Evolutionary conservation across 257 asterid species (phyloP), one percentile per base, ranked within the genome.

Genomic region (Ophiorrhiza pumila): DNA sequence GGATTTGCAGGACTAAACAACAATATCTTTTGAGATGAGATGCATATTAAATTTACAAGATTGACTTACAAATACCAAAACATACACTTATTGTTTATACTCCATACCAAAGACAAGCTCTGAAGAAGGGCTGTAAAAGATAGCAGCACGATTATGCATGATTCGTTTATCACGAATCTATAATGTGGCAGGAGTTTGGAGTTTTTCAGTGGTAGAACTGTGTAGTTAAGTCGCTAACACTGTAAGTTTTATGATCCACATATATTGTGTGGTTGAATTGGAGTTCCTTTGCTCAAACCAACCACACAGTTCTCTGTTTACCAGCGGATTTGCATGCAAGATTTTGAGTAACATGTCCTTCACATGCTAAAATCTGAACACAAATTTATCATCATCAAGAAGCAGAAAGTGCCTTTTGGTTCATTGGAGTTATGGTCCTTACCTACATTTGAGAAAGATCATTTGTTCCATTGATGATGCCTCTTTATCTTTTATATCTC

Each of bases 321-420:
- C 29, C 31, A 56, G 66, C 27, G 74, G 49, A 42, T 67, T 20
- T 69, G 74, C 64, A 71, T 45, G 69, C 83, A 72, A 76, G n/a
- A n/a, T n/a, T n/a, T n/a, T n/a, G 76, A 65, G 78, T 75, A 82
- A 82, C 83, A 76, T 72, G 82, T 75, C 62, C 75, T 72, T 78
- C 81, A 75, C 85, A 76, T 78, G 83, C 79, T 71, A 23, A 58
- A 41, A 13, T 64, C 52, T 71, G 43, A 64, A 41, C n/a, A 31
- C 18, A n/a, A n/a, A 12, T 39, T 23, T n/a, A 63, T 68, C 80
- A n/a, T 56, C 75, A 32, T 65, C 52, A 74, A 59, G 69, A 23
- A 53, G 31, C 45, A 45, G 74, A 25, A 68, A 71, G 45, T 64
- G 76, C 72, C 27, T 25, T 81, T 47, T 73, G 4, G 57, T 41